A percentile compares a stretch with the other conserved stretches of the same genome.
phyloP scores from a whole-genome alignment of 768 basidiomycete genomes.

The Pulveroboletus frians region DNA sequence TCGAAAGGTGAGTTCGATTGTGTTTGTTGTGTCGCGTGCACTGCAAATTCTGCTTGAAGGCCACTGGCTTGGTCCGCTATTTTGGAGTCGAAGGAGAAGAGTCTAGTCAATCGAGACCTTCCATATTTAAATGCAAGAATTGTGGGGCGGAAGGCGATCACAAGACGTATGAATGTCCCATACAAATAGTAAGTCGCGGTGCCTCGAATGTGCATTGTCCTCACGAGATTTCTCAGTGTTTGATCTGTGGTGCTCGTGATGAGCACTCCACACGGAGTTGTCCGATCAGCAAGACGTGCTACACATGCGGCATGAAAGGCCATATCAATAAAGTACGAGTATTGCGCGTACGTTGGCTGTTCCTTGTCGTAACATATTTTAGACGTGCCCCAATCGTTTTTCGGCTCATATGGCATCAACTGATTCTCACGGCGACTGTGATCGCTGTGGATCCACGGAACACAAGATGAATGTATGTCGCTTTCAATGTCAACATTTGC shows the following conservation, averaged over 20 bases:
- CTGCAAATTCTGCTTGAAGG: conserved; percentile 31
- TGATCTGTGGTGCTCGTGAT: conserved; percentile 75
- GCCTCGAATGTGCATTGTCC: neutral
- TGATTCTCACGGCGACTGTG: conserved; percentile 46
- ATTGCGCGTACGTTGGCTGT: neutral
- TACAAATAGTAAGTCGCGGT: conserved; percentile 54
- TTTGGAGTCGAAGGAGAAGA: conserved; percentile 49
- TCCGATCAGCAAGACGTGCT: conserved; percentile 78
- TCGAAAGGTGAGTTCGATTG: conserved; percentile 41
- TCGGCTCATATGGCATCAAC: conserved; percentile 16
- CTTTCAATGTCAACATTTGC: neutral
- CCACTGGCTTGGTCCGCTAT: conserved; percentile 51
- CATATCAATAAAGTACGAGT: conserved; percentile 58
- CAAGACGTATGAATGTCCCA: conserved; percentile 60
- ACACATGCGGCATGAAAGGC: conserved; percentile 78
- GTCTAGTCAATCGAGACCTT: conserved; percentile 35
- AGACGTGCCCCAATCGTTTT: conserved; percentile 71
- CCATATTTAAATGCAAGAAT: conserved; percentile 62
- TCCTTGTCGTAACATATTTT: conserved; percentile 2
- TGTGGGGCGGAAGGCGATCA: conserved; percentile 75
- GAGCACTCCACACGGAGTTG: conserved; percentile 76
- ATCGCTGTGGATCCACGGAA: conserved; percentile 59
- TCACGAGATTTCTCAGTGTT: conserved; percentile 44
- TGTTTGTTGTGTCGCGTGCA: neutral
- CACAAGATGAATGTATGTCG: conserved; percentile 60